Evolutionary conservation across 176 grass and related monocot genomes (phyloP), one percentile per base, ranked within the genome.

Genomic region (Juncus inflexus): DNA sequence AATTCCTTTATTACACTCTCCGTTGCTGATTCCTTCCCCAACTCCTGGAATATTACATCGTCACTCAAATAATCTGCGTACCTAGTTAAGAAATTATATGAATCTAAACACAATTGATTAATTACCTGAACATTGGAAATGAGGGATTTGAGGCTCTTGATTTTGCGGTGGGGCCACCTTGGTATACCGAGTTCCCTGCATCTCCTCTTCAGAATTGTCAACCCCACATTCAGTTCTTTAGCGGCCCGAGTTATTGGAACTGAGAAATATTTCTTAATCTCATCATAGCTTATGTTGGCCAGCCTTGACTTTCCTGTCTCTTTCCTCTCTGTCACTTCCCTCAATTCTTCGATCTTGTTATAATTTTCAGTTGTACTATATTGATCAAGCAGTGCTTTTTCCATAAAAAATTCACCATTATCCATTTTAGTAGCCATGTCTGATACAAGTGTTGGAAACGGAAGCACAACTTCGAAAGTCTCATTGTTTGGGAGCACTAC

Each of bases 171-270:
- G 2, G 88, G 94, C 94, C 94, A 92, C 49, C 94, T 74, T 1
- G 42, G 60, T 43, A 99, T 76, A 6, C 94, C 88, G 4, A 99
- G 80, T 76, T 99, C 94, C 13, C 94, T 74, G 72, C 94, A 99
- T 16, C 88, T 79, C 67, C 84, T 92, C 77, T 97, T 99, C 52
- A 99, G 88, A 42, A 99, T 76, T 61, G 94, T 91, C n/a, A 97
- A 52, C 0, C 88, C 94, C 9, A 97, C 85, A 49, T 92, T 89
- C 85, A 97, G 76, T 77, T 86, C 85, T 49, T 82, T 64, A 2
- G 94, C 94, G 11, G 94, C 94, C 72, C 64, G 66, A 42, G 80
- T 86, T 61, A 97, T 97, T 1, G 88, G 87, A 84, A 97, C 86
- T 78, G 74, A 89, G 61, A 97, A 97, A 13, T 86, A 97, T 11